A percentile compares a stretch with the other conserved stretches of the same genome.
Evolutionary conservation across 2,329 filamentous ascomycete genomes (phyloP).

Genomic region (Zasmidium angulare): DNA sequence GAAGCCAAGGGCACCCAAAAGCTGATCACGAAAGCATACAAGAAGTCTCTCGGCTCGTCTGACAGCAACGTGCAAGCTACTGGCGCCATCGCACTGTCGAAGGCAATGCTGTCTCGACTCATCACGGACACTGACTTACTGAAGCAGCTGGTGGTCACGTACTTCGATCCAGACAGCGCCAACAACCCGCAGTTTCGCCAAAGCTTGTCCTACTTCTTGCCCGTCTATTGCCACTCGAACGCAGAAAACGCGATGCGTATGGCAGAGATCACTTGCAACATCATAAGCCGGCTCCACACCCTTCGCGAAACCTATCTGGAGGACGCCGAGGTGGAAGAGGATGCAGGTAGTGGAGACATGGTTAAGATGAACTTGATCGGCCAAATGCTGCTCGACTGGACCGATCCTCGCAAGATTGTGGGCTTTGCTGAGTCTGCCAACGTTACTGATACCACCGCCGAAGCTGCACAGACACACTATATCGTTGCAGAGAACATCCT

Average conservation of each 20-base stretch:
- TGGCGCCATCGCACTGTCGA: constrained; percentile 78
- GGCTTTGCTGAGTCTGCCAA: constrained; percentile 31
- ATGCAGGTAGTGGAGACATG: constrained; percentile 67
- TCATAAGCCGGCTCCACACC: constrained; percentile 66
- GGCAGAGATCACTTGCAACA: constrained; percentile 69
- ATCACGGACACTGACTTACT: constrained; percentile 74
- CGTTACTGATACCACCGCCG: constrained; percentile 14
- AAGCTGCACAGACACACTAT: constrained; percentile 61
- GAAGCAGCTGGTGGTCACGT: constrained; percentile 77
- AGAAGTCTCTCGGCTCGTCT: constrained; percentile 74
- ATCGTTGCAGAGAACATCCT: constrained; percentile 75
- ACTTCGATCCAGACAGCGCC: constrained; percentile 80
- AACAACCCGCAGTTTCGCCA: constrained; percentile 81
- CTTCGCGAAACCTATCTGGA: constrained; percentile 33
- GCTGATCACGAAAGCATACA: constrained; percentile 78
- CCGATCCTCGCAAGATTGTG: constrained; percentile 77
- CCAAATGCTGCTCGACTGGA: constrained; percentile 88
- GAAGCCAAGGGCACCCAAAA: constrained; percentile 47
- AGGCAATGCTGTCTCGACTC: constrained; percentile 78
- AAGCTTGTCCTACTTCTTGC: constrained; percentile 87
- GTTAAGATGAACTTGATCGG: constrained; percentile 72
- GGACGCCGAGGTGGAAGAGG: constrained; percentile 63
- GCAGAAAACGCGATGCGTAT: constrained; percentile 80
- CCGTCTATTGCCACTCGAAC: constrained; percentile 87
- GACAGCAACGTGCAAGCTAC: constrained; percentile 75